phyloP scores from a whole-genome alignment of 2,329 filamentous ascomycete species.

The Nemania sp. region DNA sequence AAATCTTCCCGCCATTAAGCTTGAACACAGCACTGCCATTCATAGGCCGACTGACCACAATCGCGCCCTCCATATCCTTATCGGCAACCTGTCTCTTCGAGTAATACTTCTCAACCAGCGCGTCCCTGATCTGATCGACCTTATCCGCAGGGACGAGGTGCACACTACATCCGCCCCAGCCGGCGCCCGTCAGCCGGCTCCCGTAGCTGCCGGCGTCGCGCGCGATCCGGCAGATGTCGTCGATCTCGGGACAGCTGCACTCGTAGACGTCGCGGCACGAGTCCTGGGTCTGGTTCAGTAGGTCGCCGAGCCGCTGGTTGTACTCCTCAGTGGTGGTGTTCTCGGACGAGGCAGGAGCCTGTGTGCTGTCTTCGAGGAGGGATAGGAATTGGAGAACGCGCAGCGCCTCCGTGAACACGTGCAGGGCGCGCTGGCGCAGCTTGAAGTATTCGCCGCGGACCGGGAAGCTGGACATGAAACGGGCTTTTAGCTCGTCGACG shows the following conservation, averaged over 20 bases:
- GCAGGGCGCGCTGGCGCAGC: conserved; percentile 82
- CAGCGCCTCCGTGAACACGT: conserved; percentile 88
- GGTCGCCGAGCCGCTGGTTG: conserved; percentile 71
- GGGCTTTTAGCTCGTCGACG: conserved; percentile 70
- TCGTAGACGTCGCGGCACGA: conserved; percentile 88
- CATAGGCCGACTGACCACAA: conserved; percentile 87
- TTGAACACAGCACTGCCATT: conserved; percentile 65
- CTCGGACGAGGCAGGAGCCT: conserved; percentile 48
- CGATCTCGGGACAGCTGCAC: conserved; percentile 91
- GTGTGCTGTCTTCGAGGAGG: conserved; percentile 63
- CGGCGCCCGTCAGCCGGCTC: conserved; percentile 85
- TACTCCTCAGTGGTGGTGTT: conserved; percentile 63
- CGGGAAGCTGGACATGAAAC: conserved; percentile 86
- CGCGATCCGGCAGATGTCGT: conserved; percentile 82
- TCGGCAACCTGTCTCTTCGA: conserved; percentile 64
- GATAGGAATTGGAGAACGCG: conserved; percentile 83
- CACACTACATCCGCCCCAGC: conserved; percentile 96
- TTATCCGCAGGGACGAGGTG: conserved; percentile 86
- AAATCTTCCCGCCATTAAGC: conserved; percentile 38
- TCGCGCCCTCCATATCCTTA: conserved; percentile 75
- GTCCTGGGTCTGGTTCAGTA: conserved; percentile 88
- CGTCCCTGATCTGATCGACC: conserved; percentile 75
- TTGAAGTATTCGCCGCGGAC: conserved; percentile 86
- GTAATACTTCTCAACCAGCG: conserved; percentile 84
- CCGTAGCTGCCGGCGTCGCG: conserved; percentile 79